Conservation (phyloP, 192 early-diverging fungal species). For the Gryganskiella cystojenkinii region DNA sequence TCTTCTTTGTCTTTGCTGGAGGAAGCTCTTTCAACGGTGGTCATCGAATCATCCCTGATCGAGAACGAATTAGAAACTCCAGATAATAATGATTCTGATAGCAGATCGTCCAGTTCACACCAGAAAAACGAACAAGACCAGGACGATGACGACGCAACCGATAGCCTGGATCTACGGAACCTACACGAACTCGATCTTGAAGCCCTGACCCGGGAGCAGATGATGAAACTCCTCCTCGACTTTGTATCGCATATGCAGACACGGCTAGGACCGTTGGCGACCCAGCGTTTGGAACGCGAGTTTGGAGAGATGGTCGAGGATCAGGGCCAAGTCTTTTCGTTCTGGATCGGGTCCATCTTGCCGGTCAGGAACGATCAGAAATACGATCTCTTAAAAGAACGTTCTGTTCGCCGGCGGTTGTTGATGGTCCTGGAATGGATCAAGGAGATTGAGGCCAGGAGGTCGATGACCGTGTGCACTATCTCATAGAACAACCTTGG, state of each 20-base stretch:
- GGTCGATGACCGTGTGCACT: constrained; percentile 24
- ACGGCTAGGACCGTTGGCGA: constrained; percentile 39
- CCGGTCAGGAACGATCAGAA: constrained; percentile 59
- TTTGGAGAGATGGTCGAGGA: constrained; percentile 56
- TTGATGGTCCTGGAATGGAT: constrained; percentile 59
- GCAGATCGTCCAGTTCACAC: neutral
- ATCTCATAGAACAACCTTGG: constrained; percentile 9
- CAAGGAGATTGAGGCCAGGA: constrained; percentile 41
- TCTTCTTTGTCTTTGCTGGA: neutral
- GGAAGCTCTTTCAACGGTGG: too few relatives aligned
- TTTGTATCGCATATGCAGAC: constrained; percentile 50
- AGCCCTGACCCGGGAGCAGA: constrained; percentile 22
- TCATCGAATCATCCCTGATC: too few relatives aligned
- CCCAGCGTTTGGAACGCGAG: constrained; percentile 48
- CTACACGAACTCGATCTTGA: constrained; percentile 25
- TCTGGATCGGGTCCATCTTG: constrained; percentile 63
- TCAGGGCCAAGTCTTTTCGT: constrained; percentile 53
- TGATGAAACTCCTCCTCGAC: constrained; percentile 42
- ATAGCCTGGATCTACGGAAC: constrained; percentile 12
- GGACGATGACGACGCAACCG: neutral
- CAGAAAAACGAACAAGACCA: neutral
- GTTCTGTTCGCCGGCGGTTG: constrained; percentile 59
- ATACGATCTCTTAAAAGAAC: constrained; percentile 50
- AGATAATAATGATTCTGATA: too few relatives aligned
- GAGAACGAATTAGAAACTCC: too few relatives aligned